Percentiles rank a stretch among this genome's conserved stretches.
Conservation (phyloP, 495 filamentous ascomycete species). For the Annulohypoxylon maeteangense region DNA sequence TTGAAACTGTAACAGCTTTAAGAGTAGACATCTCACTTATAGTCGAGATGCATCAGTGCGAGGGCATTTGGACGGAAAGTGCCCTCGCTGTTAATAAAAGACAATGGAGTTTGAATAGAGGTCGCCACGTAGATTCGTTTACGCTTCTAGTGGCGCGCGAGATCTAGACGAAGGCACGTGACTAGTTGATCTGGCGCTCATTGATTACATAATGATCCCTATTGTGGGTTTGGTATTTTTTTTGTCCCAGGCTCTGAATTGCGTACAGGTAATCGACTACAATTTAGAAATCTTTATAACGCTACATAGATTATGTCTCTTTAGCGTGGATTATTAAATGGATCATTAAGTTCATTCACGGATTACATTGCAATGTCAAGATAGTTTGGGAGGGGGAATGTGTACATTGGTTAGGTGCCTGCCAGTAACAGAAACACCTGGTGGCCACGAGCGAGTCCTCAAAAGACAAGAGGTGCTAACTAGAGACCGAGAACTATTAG, state of each 20-base stretch:
- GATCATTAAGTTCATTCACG: neutral
- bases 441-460: too few relatives aligned
- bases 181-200: neutral
- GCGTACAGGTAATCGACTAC: neutral
- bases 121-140: slow-evolving; percentile 31
- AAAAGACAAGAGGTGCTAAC: neutral
- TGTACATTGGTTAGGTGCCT: neutral
- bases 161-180: slow-evolving; percentile 56
- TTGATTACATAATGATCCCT: slow-evolving; percentile 5
- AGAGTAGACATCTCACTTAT: slow-evolving; percentile 62
- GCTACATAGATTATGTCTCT: neutral
- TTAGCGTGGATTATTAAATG: neutral
- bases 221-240: neutral
- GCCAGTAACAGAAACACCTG: neutral
- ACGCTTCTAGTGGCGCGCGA: slow-evolving; percentile 46
- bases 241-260: too few relatives aligned
- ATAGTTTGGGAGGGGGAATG: neutral
- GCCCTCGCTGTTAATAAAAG: neutral
- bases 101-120: slow-evolving; percentile 11
- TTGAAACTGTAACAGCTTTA: slow-evolving; percentile 66
- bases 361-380: neutral
- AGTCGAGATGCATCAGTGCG: slow-evolving; percentile 43
- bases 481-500: neutral
- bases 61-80: neutral
- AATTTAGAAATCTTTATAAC: neutral